Conservation (phyloP, 805 yeast species). For the Ogataea allantospora region DNA sequence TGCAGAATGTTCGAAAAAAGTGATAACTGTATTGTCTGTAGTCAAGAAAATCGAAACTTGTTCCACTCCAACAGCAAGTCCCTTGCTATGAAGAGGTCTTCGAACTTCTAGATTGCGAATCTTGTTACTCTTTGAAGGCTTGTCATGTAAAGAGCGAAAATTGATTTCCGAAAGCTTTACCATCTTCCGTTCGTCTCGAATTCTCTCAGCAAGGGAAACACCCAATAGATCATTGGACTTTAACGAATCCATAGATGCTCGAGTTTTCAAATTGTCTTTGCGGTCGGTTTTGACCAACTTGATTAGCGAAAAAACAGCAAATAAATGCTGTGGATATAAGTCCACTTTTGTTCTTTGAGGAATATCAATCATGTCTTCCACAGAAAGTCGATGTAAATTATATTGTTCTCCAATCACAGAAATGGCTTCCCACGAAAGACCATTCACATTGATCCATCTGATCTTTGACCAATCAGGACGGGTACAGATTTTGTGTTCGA, state of each 20-base stretch:
- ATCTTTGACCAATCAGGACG: constrained; percentile 50
- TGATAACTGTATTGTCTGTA: constrained; percentile 44
- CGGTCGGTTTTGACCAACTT: constrained; percentile 37
- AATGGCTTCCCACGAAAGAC: constrained; percentile 61
- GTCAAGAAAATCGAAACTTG: constrained; percentile 53
- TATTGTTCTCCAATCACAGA: constrained; percentile 43
- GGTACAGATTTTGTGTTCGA: constrained; percentile 31
- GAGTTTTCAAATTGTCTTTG: neutral
- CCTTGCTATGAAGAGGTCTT: constrained; percentile 44
- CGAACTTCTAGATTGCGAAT: constrained; percentile 37
- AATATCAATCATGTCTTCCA: constrained; percentile 62
- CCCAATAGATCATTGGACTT: too few relatives aligned
- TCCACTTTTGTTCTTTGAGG: constrained; percentile 62
- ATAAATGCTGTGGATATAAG: constrained; percentile 48
- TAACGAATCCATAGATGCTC: neutral
- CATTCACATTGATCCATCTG: constrained; percentile 58
- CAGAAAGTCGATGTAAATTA: constrained; percentile 50
- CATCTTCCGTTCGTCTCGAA: constrained; percentile 28
- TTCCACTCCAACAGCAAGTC: constrained; percentile 50
- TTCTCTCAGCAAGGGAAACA: constrained; percentile 19
- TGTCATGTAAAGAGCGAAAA: constrained; percentile 16
- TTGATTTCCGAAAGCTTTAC: constrained; percentile 36
- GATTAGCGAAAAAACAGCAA: constrained; percentile 53
- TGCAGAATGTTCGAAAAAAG: constrained; percentile 58
- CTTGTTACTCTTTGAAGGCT: constrained; percentile 19